phyloP scores from a whole-genome alignment of 176 grass and related monocot genomes.

The Avena sativa region DNA sequence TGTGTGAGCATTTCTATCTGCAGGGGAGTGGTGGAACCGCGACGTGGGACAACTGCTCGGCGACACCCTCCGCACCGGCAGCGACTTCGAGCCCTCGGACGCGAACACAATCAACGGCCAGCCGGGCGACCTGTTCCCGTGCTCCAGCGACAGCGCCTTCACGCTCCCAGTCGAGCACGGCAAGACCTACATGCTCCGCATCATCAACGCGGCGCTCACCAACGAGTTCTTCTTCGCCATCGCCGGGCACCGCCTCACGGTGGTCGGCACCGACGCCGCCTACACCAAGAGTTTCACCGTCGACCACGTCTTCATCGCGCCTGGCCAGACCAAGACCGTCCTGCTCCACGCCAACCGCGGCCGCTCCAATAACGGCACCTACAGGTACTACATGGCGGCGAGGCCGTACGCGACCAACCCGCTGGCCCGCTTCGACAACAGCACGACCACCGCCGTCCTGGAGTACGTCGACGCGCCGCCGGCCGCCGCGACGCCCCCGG shows the following conservation, averaged over 20 bases:
- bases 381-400: slow-evolving; percentile 55
- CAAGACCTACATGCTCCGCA: slow-evolving; percentile 64
- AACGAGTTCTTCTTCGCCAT: slow-evolving; percentile 67
- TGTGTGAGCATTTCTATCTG: not conserved
- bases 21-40: slow-evolving; percentile 55
- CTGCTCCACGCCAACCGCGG: slow-evolving; percentile 34
- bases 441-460: slow-evolving; percentile 35
- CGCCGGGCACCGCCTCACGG: slow-evolving; percentile 61
- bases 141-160: slow-evolving; percentile 35
- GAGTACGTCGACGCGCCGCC: slow-evolving; percentile 32
- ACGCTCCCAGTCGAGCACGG: slow-evolving; percentile 50
- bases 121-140: slow-evolving; percentile 39
- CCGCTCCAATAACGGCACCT: slow-evolving; percentile 13
- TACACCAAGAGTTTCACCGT: slow-evolving; percentile 51
- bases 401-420: not conserved
- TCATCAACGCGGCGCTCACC: slow-evolving; percentile 70
- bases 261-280: slow-evolving; percentile 58
- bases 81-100: slow-evolving; percentile 39
- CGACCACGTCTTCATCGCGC: slow-evolving; percentile 47
- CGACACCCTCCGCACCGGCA: slow-evolving; percentile 23
- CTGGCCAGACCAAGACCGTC: slow-evolving; percentile 52
- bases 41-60: slow-evolving; percentile 11
- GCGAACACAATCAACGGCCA: slow-evolving; percentile 68
- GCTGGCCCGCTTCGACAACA: not conserved
- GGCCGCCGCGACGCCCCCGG: not conserved